Conservation (phyloP, 169 alveolate genomes). For the Eimeria praecox region DNA sequence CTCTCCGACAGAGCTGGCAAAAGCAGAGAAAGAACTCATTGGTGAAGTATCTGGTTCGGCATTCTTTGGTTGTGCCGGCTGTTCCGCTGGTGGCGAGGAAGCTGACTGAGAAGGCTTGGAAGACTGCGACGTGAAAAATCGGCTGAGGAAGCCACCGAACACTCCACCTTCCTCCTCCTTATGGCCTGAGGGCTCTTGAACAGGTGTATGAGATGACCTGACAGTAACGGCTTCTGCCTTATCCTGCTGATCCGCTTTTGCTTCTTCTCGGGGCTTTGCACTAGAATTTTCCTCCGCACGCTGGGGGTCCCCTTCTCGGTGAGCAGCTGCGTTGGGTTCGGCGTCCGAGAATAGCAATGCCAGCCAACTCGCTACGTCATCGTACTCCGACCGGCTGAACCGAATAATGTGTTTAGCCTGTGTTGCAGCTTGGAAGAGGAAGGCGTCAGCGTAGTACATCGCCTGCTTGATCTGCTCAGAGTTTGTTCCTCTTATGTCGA, state of each 20-base stretch:
- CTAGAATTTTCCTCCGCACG: not conserved
- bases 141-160: conserved; percentile 59
- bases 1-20: conserved; percentile 60
- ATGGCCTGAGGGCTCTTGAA: not conserved
- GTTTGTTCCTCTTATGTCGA: conserved; percentile 30
- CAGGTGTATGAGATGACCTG: not conserved
- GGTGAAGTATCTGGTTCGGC: conserved; percentile 26
- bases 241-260: not conserved
- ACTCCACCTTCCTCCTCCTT: conserved; percentile 52
- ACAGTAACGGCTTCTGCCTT: not conserved
- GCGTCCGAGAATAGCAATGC: conserved; percentile 59
- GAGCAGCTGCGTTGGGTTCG: conserved; percentile 21
- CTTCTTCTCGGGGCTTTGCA: not conserved
- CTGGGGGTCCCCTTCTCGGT: conserved; percentile 47
- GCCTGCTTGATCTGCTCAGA: conserved; percentile 31
- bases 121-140: conserved; percentile 19
- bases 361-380: conserved; percentile 60
- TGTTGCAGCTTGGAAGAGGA: conserved; percentile 63
- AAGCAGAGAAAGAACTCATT: conserved; percentile 2
- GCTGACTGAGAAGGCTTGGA: conserved; percentile 17
- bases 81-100: not conserved
- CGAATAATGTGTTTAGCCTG: conserved; percentile 69
- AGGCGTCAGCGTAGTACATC: conserved; percentile 51
- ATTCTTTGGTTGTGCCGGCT: not conserved
- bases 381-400: conserved; percentile 45